phyloP scores from a whole-genome alignment of 306 rosid genomes.

The Casuarina glauca region DNA sequence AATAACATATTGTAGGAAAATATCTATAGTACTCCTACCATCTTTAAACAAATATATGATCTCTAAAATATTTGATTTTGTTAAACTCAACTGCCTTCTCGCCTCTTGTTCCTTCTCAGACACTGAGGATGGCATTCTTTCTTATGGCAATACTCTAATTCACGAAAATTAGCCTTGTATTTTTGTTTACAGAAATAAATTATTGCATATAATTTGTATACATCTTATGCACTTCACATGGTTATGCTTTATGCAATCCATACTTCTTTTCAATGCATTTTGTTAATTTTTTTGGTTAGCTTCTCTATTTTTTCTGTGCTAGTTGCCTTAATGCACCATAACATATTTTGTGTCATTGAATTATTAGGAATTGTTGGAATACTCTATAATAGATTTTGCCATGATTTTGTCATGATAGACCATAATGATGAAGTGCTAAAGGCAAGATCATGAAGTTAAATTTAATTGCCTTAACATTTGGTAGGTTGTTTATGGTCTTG shows the following conservation, averaged over 20 bases:
- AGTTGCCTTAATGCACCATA: slow-evolving; percentile 10
- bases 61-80: not conserved
- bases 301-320: not conserved
- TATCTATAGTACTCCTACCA: not conserved
- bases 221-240: not conserved
- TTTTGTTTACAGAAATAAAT: slow-evolving; percentile 15
- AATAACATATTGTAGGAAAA: not conserved
- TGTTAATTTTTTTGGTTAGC: not conserved
- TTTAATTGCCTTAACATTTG: slow-evolving; percentile 18
- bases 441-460: slow-evolving; percentile 51
- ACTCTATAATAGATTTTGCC: slow-evolving; percentile 85
- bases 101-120: not conserved
- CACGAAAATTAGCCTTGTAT: not conserved
- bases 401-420: slow-evolving; percentile 69
- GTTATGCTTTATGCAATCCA: not conserved
- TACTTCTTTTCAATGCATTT: not conserved
- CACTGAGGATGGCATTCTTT: slow-evolving; percentile 11
- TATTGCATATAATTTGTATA: not conserved
- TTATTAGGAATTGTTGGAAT: slow-evolving; percentile 74
- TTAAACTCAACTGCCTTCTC: not conserved
- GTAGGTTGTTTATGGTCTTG: slow-evolving; percentile 25
- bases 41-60: not conserved
- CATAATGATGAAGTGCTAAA: slow-evolving; percentile 92
- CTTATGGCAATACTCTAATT: not conserved
- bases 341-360: slow-evolving; percentile 18